Percentiles rank a stretch among this genome's conserved stretches.
Evolutionary conservation across 306 rosid species (phyloP).

Genomic region (Malus sieversii): DNA sequence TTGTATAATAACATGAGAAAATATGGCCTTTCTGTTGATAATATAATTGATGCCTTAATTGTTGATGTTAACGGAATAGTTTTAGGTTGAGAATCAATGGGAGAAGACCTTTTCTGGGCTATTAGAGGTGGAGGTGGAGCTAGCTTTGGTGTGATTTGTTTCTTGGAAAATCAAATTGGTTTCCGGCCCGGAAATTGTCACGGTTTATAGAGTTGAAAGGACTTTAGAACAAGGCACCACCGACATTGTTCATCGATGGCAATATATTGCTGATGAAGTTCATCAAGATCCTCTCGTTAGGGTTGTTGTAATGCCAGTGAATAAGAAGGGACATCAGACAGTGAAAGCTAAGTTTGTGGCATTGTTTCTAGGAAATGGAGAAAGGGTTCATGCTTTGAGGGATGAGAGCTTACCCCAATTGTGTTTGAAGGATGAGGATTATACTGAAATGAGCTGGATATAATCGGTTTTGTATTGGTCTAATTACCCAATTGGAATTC

Average conservation of each 20-base stretch:
- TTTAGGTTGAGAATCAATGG: conserved; percentile 54
- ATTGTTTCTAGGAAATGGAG: conserved; percentile 51
- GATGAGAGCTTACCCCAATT: conserved; percentile 40
- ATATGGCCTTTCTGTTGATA: conserved; percentile 56
- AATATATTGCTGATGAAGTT: conserved; percentile 36
- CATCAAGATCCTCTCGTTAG: conserved; percentile 46
- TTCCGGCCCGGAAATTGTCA: conserved; percentile 43
- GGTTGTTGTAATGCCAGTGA: conserved; percentile 49
- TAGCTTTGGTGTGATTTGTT: conserved; percentile 57
- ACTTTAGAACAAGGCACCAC: conserved; percentile 53
- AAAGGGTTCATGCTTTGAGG: conserved; percentile 33
- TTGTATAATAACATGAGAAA: conserved; percentile 58
- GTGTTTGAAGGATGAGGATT: conserved; percentile 41
- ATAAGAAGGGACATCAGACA: conserved; percentile 27
- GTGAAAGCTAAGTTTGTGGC: conserved; percentile 49
- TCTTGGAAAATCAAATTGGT: conserved; percentile 62
- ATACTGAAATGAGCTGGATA: conserved; percentile 54
- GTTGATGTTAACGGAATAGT: conserved; percentile 49
- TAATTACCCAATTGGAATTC: conserved; percentile 45
- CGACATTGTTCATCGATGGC: conserved; percentile 61
- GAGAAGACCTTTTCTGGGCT: conserved; percentile 84
- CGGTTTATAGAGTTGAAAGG: conserved; percentile 56
- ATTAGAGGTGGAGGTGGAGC: conserved; percentile 83
- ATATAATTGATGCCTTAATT: conserved; percentile 46
- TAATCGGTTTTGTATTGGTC: conserved; percentile 52